Conservation (phyloP, 306 rosid genomes). For the Lathyrus oleraceus region DNA sequence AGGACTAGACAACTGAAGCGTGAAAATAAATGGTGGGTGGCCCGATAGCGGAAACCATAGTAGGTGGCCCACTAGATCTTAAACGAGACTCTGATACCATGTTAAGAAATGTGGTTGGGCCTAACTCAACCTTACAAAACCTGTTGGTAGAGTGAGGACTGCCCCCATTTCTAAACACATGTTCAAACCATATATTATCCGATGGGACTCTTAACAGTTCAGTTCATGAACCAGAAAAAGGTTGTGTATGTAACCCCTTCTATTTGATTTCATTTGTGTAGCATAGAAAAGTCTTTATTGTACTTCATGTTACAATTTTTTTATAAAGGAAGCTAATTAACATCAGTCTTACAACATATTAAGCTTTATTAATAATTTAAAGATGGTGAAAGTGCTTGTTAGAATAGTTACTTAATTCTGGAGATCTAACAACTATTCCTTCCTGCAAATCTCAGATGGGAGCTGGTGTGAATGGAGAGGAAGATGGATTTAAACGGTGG, state of each 20-base stretch:
- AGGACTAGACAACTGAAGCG: no score
- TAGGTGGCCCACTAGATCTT: no score
- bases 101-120: no score
- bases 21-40: no score
- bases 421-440: slow-evolving; percentile 31
- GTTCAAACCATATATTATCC: no score
- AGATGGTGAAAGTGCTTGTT: slow-evolving; percentile 17
- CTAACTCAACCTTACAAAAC: no score
- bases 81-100: no score
- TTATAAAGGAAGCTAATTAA: slow-evolving; percentile 9
- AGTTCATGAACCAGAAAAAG: slow-evolving; percentile 24
- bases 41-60: no score
- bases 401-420: slow-evolving; percentile 27
- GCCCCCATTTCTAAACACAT: no score
- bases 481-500: slow-evolving; percentile 92
- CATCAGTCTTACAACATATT: slow-evolving; percentile 4
- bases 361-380: slow-evolving; percentile 27
- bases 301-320: slow-evolving; percentile 1
- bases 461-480: slow-evolving; percentile 70
- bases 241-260: slow-evolving; percentile 11
- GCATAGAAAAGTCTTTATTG: background rate
- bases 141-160: no score
- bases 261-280: slow-evolving; percentile 23
- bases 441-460: slow-evolving; percentile 50
- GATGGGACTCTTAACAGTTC: no score